Conservation (phyloP, 331 rosid genomes). For the Malus hybrid region DNA sequence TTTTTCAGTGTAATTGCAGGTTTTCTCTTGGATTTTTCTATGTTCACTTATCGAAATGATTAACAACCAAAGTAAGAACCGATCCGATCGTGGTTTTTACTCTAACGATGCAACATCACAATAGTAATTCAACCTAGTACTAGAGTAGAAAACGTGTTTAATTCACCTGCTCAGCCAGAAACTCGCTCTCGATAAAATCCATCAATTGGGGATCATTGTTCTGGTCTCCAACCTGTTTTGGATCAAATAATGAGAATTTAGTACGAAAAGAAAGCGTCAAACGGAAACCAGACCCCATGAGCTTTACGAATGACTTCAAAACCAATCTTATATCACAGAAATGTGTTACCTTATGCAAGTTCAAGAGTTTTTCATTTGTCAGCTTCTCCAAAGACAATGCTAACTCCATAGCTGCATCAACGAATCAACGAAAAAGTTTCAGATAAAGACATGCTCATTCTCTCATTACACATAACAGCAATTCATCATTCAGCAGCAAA, state of each 20-base stretch:
- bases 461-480: no score
- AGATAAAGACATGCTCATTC: no score
- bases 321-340: neutral
- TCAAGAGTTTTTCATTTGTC: slow-evolving; percentile 59
- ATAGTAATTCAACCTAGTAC: neutral
- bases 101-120: no score
- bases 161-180: slow-evolving; percentile 60
- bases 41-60: neutral
- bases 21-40: neutral
- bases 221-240: slow-evolving; percentile 42
- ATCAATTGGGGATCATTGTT: slow-evolving; percentile 50
- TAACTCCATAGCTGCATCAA: slow-evolving; percentile 69
- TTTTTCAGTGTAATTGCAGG: neutral
- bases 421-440: neutral
- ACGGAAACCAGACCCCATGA: neutral
- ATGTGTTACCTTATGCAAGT: slow-evolving; percentile 43
- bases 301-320: neutral
- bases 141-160: neutral
- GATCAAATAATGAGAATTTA: neutral
- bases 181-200: slow-evolving; percentile 62
- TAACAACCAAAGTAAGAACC: neutral
- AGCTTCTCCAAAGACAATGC: slow-evolving; percentile 79
- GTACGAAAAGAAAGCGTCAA: neutral
- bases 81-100: neutral
- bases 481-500: neutral